Evolutionary conservation across 108 stramenopile species (phyloP).

Genomic region (Schizochytrium sp.): DNA sequence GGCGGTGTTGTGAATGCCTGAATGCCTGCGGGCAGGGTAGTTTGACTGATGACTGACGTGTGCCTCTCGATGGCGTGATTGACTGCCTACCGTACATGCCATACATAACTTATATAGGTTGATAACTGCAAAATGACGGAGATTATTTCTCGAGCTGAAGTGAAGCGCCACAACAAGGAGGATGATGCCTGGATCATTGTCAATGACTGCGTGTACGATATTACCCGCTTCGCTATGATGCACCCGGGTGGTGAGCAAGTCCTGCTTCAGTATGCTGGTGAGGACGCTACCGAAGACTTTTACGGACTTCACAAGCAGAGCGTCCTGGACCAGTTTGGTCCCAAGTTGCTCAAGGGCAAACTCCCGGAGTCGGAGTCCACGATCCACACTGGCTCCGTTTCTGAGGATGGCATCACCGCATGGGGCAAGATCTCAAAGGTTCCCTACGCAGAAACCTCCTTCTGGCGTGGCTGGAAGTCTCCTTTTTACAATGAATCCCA

Average conservation of each 20-base stretch:
- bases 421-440: slow-evolving; percentile 33
- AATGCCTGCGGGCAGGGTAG: too few relatives aligned
- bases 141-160: slow-evolving; percentile 71
- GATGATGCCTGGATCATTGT: slow-evolving; percentile 95
- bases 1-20: too few relatives aligned
- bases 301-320: slow-evolving; percentile 18
- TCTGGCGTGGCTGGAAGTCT: slow-evolving; percentile 51
- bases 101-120: background rate
- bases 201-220: slow-evolving; percentile 97
- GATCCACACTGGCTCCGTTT: background rate
- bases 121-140: background rate
- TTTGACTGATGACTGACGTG: too few relatives aligned
- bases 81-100: too few relatives aligned
- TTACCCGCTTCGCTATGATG: slow-evolving; percentile 93
- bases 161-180: slow-evolving; percentile 88
- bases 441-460: slow-evolving; percentile 20
- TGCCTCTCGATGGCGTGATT: too few relatives aligned
- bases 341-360: slow-evolving; percentile 38
- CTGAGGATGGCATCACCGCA: background rate
- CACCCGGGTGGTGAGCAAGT: slow-evolving; percentile 96
- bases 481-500: slow-evolving; percentile 56
- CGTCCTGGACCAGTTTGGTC: slow-evolving; percentile 51
- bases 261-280: slow-evolving; percentile 88
- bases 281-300: slow-evolving; percentile 79
- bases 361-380: background rate